Base-by-base conservation (phyloP, 2,329 filamentous ascomycete species). In the Talaromyces verruculosus region DNA sequence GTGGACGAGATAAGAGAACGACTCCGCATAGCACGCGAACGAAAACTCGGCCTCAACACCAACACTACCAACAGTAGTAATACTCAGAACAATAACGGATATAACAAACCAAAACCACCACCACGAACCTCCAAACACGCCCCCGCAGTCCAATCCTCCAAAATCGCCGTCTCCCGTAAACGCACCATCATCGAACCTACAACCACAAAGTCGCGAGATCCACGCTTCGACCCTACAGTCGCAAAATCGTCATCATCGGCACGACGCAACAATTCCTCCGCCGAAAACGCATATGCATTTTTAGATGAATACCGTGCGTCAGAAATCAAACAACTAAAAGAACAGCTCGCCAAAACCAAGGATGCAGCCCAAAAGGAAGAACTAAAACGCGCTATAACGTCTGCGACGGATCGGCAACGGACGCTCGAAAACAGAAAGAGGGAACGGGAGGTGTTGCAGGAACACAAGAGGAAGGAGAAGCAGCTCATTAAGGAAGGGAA, bases 401-500 rank as follows among this genome's bases (percentile, higher is more conserved):
- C 89, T 17, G 92, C 96, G 87, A 88, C 94, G 81, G 91, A 90
- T 66, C 87, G 87, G 74, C 86, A 90, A 78, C 90, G 91, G 79
- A 84, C 92, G 30, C 86, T 88, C 69, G 82, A 88, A 71, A 83
- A 85, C 62, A 91, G 89, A 80, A 89, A 92, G 68, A 85, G 88
- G 67, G 87, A 90, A 77, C 83, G 87, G 71, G 85, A 87, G 65
- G 81, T 98, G 49, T 73, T 94, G 63, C 83, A 87, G 53, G 88
- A 90, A 77, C 93, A 98, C 80, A 87, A 90, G 74, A 86, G 86
- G 80, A 85, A 88, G 77, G 95, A 99, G 83, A 93, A 92, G 81
- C 90, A 93, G 76, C 81, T 91, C 67, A 88, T 98, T 61, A 88
- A 88, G 72, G 87, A 96, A 81, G 95, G 95, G 68, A 97, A 97